Evolutionary conservation across 2,329 filamentous ascomycete genomes (phyloP), one percentile per base, ranked within the genome.

Genomic region (Beauveria rudraprayagi): DNA sequence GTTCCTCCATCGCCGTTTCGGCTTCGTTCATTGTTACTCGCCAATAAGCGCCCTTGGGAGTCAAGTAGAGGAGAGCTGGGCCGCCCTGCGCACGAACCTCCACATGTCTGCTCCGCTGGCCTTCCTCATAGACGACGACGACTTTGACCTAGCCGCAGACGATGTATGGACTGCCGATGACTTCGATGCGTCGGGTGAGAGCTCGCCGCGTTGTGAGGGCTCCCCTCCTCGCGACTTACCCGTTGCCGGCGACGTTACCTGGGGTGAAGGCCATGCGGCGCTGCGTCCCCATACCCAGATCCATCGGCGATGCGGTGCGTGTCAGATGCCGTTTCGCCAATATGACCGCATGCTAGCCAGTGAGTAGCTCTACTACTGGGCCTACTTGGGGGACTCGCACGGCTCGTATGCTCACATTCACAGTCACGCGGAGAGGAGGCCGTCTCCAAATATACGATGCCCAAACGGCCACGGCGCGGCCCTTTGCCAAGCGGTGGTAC

Each of bases 211-310:
- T 6, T n/a, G 54, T 19, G 17, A 28, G 1, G 54, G 26, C 26
- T 56, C 54, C n/a, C 54, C 54, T 14, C 26, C n/a, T 11, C 54
- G 54, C 41, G 14, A 48, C 16, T 19, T 57, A 5, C 44, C 44
- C 19, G 44, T 41, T 30, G 55, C 44, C 55, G 24, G 14, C 43
- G 44, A 57, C 19, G 26, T 47, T 8, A 50, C 30, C 30, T 57
- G 55, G 55, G 55, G 16, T 1, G 3, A 34, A 3, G 55, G 43
- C 17, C 30, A 34, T 9, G 19, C 46, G 7, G 17, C 46, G 14
- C 22, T 24, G 30, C 56, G 56, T n/a, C 56, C 56, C 22, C 56
- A 59, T 44, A 59, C 56, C 16, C 56, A 52, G 56, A 60, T 60
- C 40, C 57, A 60, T 46, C 57, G 26, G 7, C 48, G 41, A 3